Percentiles rank a stretch among this genome's conserved stretches.
Evolutionary conservation across 73 alveolate genomes (phyloP).

Genomic region (Uronychia binucleata): DNA sequence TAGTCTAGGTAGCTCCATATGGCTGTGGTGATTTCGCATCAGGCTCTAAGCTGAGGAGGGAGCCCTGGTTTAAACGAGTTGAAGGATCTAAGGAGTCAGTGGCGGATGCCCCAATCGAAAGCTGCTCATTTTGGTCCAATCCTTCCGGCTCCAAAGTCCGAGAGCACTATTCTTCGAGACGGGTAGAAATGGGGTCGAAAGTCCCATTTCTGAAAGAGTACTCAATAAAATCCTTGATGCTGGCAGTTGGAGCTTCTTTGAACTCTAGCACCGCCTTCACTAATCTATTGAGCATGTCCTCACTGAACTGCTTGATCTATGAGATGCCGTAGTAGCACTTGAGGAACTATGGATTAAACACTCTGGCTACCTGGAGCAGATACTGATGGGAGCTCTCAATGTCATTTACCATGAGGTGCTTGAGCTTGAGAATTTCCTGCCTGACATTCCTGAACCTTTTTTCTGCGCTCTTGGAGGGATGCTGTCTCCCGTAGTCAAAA

Average conservation of each 20-base stretch:
- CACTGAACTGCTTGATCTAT: not conserved
- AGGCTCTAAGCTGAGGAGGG: too few relatives aligned
- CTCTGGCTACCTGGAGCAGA: not conserved
- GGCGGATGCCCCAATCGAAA: too few relatives aligned
- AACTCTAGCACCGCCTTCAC: not conserved
- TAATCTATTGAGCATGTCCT: not conserved
- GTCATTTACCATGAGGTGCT: not conserved
- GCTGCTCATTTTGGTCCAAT: too few relatives aligned
- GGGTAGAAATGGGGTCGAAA: too few relatives aligned
- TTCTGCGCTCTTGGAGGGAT: not conserved
- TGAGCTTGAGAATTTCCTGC: not conserved
- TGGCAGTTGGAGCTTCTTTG: not conserved
- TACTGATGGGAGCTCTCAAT: not conserved
- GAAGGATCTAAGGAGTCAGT: too few relatives aligned
- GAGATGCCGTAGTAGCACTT: not conserved
- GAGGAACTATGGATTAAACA: not conserved
- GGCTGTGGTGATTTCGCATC: too few relatives aligned
- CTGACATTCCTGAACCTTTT: not conserved
- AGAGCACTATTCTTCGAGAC: too few relatives aligned
- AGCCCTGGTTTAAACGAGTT: too few relatives aligned
- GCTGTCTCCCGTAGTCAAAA: not conserved
- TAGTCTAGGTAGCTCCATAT: too few relatives aligned
- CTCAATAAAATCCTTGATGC: not conserved
- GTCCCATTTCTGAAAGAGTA: too few relatives aligned
- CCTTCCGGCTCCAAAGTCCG: too few relatives aligned